These are phyloP conservation scores for Blastocystis sp. DNA, from an alignment of 352 stramenopile species.

Conservation along the genomic window DNA sequence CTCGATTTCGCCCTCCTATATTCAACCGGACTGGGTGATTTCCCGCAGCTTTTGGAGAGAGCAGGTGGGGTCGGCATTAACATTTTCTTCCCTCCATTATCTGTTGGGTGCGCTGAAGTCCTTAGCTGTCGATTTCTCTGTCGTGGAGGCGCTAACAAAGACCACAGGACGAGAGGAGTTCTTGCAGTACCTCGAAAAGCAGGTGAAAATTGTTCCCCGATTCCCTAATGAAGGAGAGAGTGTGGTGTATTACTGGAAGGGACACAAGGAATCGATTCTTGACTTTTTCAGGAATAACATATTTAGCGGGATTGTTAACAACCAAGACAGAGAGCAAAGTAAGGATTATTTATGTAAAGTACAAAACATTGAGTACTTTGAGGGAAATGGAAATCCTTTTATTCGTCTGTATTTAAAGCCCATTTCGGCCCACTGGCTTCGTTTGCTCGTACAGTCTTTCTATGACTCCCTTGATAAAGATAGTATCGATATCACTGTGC, in stretches of 20 bases:
- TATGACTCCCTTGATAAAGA: not conserved
- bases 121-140: not conserved
- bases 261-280: not conserved
- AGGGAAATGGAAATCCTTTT: conserved; percentile 2
- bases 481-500: not conserved
- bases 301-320: not conserved
- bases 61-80: not conserved
- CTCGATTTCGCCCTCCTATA: not conserved
- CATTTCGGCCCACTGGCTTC: not conserved
- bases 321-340: not conserved
- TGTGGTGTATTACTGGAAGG: conserved; percentile 27
- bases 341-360: not conserved
- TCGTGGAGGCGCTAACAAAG: not conserved
- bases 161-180: not conserved
- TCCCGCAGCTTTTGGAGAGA: not conserved
- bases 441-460: not conserved
- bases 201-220: not conserved
- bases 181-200: not conserved
- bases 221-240: conserved; percentile 17
- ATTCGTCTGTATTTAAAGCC: not conserved
- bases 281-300: conserved; percentile 7
- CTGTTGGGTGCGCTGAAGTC: not conserved
- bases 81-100: not conserved
- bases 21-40: not conserved
- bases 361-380: conserved; percentile 12